phyloP scores from a whole-genome alignment of 306 rosid species.

The Pterocarpus macrocarpus region DNA sequence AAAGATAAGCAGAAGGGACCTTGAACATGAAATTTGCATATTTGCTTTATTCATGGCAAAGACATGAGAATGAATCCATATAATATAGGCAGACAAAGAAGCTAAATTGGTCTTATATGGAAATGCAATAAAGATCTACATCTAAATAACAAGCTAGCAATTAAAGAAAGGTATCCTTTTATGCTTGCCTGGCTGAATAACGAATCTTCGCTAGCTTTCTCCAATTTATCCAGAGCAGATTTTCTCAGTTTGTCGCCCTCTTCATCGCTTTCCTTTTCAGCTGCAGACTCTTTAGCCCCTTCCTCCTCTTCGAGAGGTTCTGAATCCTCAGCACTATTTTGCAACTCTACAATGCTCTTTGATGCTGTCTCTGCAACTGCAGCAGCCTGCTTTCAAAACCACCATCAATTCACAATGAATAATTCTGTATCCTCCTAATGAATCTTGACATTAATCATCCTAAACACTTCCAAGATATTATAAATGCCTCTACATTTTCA shows the following conservation, averaged over 20 bases:
- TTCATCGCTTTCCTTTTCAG: conserved; percentile 62
- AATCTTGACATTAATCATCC: conserved; percentile 2
- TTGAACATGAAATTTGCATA: conserved; percentile 20
- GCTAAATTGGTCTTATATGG: conserved; percentile 22
- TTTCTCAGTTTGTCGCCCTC: conserved; percentile 61
- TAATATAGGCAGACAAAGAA: conserved; percentile 13
- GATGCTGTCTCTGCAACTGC: conserved; percentile 89
- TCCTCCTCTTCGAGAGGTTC: conserved; percentile 68
- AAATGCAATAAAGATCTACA: conserved; percentile 28
- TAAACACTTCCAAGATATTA: not conserved
- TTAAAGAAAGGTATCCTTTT: not conserved
- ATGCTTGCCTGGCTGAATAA: conserved; percentile 85
- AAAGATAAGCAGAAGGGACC: conserved; percentile 15
- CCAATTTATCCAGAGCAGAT: conserved; percentile 85
- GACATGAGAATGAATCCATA: conserved; percentile 26
- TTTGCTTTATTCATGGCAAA: conserved; percentile 20
- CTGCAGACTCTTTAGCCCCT: conserved; percentile 58
- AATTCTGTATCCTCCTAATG: conserved; percentile 7
- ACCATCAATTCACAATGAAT: conserved; percentile 33
- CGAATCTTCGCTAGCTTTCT: conserved; percentile 93
- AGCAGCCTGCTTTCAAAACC: conserved; percentile 76
- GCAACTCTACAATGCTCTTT: conserved; percentile 77
- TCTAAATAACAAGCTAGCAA: conserved; percentile 8
- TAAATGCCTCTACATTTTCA: conserved; percentile 4
- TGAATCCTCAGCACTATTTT: conserved; percentile 58